A percentile compares a stretch with the other conserved stretches of the same genome.
Conservation (phyloP, 1,284 basidiomycete genomes). For the Cutaneotrichosporon cavernicola region DNA sequence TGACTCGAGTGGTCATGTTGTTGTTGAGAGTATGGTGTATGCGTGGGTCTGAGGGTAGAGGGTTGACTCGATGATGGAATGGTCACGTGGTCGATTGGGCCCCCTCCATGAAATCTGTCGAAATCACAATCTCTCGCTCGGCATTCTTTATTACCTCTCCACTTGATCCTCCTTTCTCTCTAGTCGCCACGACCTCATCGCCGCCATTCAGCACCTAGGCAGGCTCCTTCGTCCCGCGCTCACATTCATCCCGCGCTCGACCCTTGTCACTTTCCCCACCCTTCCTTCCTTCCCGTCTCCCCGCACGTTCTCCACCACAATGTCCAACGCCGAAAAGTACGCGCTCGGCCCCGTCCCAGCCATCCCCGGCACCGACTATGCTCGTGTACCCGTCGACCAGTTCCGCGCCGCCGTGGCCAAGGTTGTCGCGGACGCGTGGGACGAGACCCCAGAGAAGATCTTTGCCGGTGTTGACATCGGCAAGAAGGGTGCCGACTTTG, state of each 20-base stretch:
- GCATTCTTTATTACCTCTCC: background rate
- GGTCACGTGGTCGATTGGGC: slow-evolving; percentile 6
- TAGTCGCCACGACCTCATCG: background rate
- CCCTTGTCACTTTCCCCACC: background rate
- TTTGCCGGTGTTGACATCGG: slow-evolving; percentile 81
- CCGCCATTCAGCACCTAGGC: slow-evolving; percentile 2
- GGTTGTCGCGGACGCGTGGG: slow-evolving; percentile 67
- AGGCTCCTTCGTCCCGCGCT: background rate
- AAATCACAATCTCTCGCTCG: background rate
- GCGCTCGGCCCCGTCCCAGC: slow-evolving; percentile 56
- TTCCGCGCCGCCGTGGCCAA: slow-evolving; percentile 83
- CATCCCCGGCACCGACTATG: slow-evolving; percentile 68
- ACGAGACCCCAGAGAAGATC: slow-evolving; percentile 68
- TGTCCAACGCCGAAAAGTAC: slow-evolving; percentile 23
- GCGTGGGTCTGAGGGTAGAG: background rate
- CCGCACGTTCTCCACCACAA: slow-evolving; percentile 8
- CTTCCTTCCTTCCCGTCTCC: slow-evolving; percentile 1
- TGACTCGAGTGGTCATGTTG: slow-evolving; percentile 21
- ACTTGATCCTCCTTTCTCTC: background rate
- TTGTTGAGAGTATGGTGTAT: background rate
- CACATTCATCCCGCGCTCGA: background rate
- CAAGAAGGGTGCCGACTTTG: slow-evolving; percentile 90
- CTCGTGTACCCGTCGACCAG: slow-evolving; percentile 71
- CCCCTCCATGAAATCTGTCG: background rate
- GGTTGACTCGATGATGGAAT: background rate